Percentiles rank a stretch among this genome's conserved stretches.
These are phyloP conservation scores for Candida morakotiae DNA, from an alignment of 805 yeast genomes.

Conservation along the genomic window DNA sequence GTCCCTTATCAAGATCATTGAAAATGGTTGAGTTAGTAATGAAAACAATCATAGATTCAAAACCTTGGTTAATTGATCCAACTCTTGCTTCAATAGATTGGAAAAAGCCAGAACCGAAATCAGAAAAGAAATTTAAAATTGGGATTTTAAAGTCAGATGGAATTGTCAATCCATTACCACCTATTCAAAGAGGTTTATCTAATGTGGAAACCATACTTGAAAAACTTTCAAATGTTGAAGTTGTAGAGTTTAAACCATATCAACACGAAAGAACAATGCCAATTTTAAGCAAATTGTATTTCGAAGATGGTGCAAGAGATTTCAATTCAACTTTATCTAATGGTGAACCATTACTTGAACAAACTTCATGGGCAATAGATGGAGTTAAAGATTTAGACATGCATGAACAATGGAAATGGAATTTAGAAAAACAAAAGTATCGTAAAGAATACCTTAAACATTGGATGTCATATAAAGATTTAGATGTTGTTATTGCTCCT, in stretches of 20 bases:
- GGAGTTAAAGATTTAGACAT: slow-evolving; percentile 9
- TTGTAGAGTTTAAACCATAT: slow-evolving; percentile 11
- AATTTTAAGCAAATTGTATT: slow-evolving; percentile 11
- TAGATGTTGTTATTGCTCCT: slow-evolving; percentile 16
- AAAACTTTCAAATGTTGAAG: slow-evolving; percentile 7
- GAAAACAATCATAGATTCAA: slow-evolving; percentile 39
- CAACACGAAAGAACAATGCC: slow-evolving; percentile 10
- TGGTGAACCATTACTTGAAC: slow-evolving; percentile 12
- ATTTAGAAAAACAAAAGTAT: slow-evolving; percentile 14
- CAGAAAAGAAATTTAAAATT: slow-evolving; percentile 7
- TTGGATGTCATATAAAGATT: slow-evolving; percentile 10
- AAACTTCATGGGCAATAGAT: slow-evolving; percentile 13
- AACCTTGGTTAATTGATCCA: slow-evolving; percentile 56
- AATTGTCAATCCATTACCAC: slow-evolving; percentile 17
- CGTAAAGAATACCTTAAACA: slow-evolving; percentile 15
- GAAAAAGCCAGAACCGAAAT: slow-evolving; percentile 27
- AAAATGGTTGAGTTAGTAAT: slow-evolving; percentile 43
- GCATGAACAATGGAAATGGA: slow-evolving; percentile 14
- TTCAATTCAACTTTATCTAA: slow-evolving; percentile 8
- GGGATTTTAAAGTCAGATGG: slow-evolving; percentile 12
- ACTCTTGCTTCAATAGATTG: slow-evolving; percentile 44
- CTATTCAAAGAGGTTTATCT: slow-evolving; percentile 13
- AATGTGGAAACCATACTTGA: slow-evolving; percentile 4
- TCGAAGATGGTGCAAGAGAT: slow-evolving; percentile 17
- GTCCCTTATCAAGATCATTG: slow-evolving; percentile 30